Base-by-base conservation (phyloP, 2,329 filamentous ascomycete genomes). In the Neofusicoccum parvum region DNA sequence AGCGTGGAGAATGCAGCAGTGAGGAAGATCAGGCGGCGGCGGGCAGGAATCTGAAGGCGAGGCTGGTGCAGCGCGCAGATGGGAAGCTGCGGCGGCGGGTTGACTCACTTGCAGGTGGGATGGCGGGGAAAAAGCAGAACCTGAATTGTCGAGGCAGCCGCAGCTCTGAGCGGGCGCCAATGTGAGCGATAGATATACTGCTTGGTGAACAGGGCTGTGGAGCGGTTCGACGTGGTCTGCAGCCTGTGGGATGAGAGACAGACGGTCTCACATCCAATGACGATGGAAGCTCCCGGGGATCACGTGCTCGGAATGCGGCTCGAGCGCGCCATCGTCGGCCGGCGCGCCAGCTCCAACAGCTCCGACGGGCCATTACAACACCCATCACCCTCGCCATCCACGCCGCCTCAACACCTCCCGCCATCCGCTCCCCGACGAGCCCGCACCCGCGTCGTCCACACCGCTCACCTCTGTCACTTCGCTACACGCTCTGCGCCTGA, bases 341-440 rank as follows among this genome's bases (percentile, higher is more conserved):
- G 49, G 36, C 60, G 60, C 39, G 41, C 27, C 50, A 53, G 60
- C 49, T 54, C 39, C 60, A 64, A 51, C 50, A 56, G 50, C 62
- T 53, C 58, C 58, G 37, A 37, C 41, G 11, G 10, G 69, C 70
- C 68, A 69, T 70, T 64, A 66, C 64, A 67, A 68, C 71, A 70
- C 9, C 67, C 72, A 72, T 70, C 72, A 67, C 69, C 72, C 71
- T 72, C 69, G 73, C 75, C 73, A 75, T 74, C 69, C 54, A 66
- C 67, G 48, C 34, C 36, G 36, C 23, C 36, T 14, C 41, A 36
- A 11, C 15, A 17, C 54, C 53, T 23, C 27, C 36, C 39, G 32
- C 70, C 70, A 65, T 69, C 68, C 65, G 46, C 65, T 65, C 68
- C 62, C 41, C 65, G 65, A 59, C 69, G 68, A 67, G 69, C 69